Base-by-base conservation (phyloP, 2,329 filamentous ascomycete genomes). In the Microdochium bolleyi region DNA sequence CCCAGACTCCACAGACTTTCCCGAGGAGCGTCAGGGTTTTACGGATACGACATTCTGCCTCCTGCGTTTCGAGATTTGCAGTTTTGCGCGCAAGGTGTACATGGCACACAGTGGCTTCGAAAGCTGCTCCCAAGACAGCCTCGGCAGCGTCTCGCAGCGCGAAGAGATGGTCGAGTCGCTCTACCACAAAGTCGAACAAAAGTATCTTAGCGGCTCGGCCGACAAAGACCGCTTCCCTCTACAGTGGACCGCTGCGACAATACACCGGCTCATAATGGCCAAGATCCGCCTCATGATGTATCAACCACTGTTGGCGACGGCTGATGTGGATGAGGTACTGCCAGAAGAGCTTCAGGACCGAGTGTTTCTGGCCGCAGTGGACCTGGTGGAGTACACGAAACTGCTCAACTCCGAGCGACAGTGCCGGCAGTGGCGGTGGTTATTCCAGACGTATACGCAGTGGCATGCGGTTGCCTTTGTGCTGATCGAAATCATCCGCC, bases 381-480 rank as follows among this genome's bases (percentile, higher is more conserved):
- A 82, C 56, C 69, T 81, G 1, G 77, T 79, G 44, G 79, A 82
- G 59, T 80, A 79, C 57, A 80, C 74, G 54, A 73, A 78, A 55
- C 68, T 74, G 1, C 63, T 84, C n/a, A 80, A 78, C 51, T 66
- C 70, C 2, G 77, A 83, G 52, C 65, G 68, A 2, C 68, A 66
- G 16, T 73, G 71, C 51, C 71, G 71, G 10, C 74, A 75, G 49
- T 82, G 77, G 74, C 75, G 77, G 19, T 84, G 80, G 80, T 66
- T 81, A 5, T 82, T 79, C 62, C 76, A 81, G 58, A 80, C 77
- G 0, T 82, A 81, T 60, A 79, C 75, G 0, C 78, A 82, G 54
- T 83, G 79, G 78, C 73, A 82, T 56, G 77, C 80, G 3, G 73
- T 82, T 3, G 77, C 79, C 0, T 83, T 79, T 57, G 67, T 82